phyloP scores from a whole-genome alignment of 176 grass and related monocot genomes.

The Calamus simplicifolius region DNA sequence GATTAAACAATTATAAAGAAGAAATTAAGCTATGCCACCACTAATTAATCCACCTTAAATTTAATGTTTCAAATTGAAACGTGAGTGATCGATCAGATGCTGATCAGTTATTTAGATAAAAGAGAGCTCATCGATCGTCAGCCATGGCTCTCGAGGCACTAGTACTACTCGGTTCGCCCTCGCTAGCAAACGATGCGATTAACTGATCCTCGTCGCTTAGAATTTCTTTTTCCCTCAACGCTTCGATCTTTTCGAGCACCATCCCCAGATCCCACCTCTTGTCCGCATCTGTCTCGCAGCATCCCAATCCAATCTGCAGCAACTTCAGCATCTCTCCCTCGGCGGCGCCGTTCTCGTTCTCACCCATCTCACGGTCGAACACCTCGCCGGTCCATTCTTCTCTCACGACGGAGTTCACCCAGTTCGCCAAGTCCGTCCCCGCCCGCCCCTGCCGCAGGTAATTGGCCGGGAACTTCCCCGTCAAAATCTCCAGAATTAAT shows the following conservation, averaged over 20 bases:
- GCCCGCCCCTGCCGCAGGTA: slow-evolving; percentile 41
- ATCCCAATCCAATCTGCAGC: slow-evolving; percentile 65
- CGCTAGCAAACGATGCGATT: slow-evolving; percentile 12
- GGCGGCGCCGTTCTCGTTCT: slow-evolving; percentile 18
- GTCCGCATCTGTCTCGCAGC: slow-evolving; percentile 55
- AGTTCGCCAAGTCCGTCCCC: slow-evolving; percentile 49
- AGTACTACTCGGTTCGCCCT: slow-evolving; percentile 12
- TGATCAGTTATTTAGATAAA: too few species aligned
- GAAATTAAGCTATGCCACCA: too few species aligned
- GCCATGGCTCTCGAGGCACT: slow-evolving; percentile 4
- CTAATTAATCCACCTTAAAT: too few species aligned
- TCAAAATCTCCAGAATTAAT: slow-evolving; percentile 66
- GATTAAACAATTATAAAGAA: too few species aligned
- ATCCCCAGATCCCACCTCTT: slow-evolving; percentile 47
- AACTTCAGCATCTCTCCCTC: slow-evolving; percentile 91
- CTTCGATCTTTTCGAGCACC: slow-evolving; percentile 51
- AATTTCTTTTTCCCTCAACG: slow-evolving; percentile 47
- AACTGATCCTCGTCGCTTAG: slow-evolving; percentile 21
- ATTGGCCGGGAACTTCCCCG: slow-evolving; percentile 70
- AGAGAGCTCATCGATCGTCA: too few species aligned
- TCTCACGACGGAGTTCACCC: slow-evolving; percentile 73
- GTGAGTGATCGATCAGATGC: too few species aligned
- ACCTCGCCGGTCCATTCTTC: slow-evolving; percentile 77
- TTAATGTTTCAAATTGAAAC: too few species aligned
- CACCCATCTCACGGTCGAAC: slow-evolving; percentile 58